These are phyloP conservation scores for Dothiorella sarmentorum DNA, from an alignment of 2,329 filamentous ascomycete species.

Conservation along the genomic window DNA sequence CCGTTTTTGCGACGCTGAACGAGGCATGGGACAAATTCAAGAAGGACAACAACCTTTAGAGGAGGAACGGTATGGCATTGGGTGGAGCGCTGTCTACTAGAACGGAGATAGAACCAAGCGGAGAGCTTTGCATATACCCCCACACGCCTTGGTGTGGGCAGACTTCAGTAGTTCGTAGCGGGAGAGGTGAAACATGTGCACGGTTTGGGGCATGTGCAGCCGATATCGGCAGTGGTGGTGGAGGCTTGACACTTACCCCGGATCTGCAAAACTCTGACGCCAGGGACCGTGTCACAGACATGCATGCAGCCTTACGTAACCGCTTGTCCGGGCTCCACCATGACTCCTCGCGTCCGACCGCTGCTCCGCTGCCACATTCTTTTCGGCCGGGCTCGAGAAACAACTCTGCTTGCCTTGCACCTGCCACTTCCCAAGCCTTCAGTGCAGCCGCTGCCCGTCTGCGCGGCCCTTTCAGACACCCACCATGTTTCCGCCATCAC, in stretches of 20 bases:
- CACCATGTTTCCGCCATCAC: slow-evolving; percentile 52
- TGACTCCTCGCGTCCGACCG: background rate
- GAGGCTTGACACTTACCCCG: background rate
- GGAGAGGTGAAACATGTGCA: background rate
- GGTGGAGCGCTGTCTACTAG: background rate
- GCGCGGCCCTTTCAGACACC: background rate
- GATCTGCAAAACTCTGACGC: slow-evolving; percentile 1
- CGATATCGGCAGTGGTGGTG: slow-evolving; percentile 1
- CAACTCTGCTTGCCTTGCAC: background rate
- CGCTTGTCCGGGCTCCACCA: background rate
- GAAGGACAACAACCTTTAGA: slow-evolving; percentile 56
- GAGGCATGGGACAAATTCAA: slow-evolving; percentile 69
- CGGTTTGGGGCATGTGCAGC: background rate
- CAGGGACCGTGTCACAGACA: slow-evolving; percentile 5
- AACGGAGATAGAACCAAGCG: background rate
- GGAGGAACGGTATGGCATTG: background rate
- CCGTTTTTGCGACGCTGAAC: slow-evolving; percentile 63
- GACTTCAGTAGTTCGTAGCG: background rate
- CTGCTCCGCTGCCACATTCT: background rate
- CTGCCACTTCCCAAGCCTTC: background rate
- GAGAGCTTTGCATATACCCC: background rate
- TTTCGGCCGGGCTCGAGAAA: background rate
- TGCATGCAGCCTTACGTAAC: slow-evolving; percentile 3
- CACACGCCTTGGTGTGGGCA: background rate
- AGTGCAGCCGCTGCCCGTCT: background rate